Conservation (phyloP, 139 green algal species). For the Coelastrella sp. region DNA sequence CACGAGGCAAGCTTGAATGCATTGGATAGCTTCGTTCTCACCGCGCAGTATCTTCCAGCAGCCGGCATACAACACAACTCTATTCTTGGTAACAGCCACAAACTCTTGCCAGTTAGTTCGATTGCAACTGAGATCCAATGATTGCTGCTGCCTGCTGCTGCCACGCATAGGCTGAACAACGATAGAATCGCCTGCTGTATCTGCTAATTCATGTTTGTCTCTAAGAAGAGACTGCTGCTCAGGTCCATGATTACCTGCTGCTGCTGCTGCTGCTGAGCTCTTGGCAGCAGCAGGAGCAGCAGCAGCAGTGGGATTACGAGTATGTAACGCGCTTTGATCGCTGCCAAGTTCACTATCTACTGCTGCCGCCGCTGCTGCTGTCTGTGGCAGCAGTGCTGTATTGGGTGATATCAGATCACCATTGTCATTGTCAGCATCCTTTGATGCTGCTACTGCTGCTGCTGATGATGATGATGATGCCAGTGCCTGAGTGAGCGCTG, state of each 20-base stretch:
- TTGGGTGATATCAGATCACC: background rate
- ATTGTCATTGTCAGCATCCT: background rate
- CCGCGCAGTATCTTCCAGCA: slow-evolving; percentile 31
- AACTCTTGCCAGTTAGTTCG: background rate
- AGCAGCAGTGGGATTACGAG: background rate
- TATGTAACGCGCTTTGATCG: background rate
- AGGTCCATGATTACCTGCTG: background rate
- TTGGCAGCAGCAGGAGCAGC: background rate
- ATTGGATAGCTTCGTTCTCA: background rate
- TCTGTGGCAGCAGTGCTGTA: background rate
- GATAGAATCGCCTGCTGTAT: background rate
- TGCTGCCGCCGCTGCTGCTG: background rate
- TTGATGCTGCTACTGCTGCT: slow-evolving; percentile 29
- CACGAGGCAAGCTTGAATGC: no score
- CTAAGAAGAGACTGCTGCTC: background rate
- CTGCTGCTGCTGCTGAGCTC: background rate
- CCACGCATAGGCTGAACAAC: background rate
- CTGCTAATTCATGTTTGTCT: background rate
- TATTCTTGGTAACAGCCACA: slow-evolving; percentile 13
- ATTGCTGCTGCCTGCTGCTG: background rate
- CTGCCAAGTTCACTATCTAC: background rate
- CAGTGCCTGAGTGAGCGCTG: slow-evolving; percentile 15
- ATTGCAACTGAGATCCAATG: background rate
- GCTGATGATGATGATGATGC: no score
- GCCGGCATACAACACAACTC: slow-evolving; percentile 37